Conservation (phyloP, 345 rosid species). For the thale cress (Arabidopsis thaliana) region DNA sequence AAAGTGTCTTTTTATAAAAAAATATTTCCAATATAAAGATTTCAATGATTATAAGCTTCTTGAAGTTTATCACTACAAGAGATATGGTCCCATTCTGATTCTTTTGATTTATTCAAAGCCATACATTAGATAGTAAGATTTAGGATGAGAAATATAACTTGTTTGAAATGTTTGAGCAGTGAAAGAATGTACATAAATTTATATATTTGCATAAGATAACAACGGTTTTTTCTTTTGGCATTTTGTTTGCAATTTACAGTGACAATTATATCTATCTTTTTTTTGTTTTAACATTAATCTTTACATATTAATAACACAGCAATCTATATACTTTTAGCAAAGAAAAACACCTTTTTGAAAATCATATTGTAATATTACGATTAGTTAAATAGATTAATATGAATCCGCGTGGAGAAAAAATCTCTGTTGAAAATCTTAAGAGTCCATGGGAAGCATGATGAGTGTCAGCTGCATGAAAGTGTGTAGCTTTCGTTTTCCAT, state of each 20-base stretch:
- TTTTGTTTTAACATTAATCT: not conserved
- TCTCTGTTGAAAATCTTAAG: slow-evolving; percentile 39
- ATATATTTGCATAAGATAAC: not conserved
- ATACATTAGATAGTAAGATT: slow-evolving; percentile 34
- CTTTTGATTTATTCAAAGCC: slow-evolving; percentile 29
- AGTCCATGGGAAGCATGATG: slow-evolving; percentile 44
- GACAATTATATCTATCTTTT: not conserved
- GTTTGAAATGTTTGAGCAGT: slow-evolving; percentile 15
- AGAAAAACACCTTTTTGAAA: not conserved
- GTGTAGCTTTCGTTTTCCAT: slow-evolving; percentile 42
- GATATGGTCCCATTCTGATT: slow-evolving; percentile 43
- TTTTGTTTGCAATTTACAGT: not conserved
- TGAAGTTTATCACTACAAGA: slow-evolving; percentile 40
- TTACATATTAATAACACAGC: not conserved
- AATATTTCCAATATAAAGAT: slow-evolving; percentile 17
- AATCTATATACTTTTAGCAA: not conserved
- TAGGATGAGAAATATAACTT: slow-evolving; percentile 15
- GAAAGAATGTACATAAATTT: not conserved
- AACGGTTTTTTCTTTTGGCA: not conserved
- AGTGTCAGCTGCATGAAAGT: slow-evolving; percentile 46
- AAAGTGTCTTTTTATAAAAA: slow-evolving; percentile 20
- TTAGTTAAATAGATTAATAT: slow-evolving; percentile 26
- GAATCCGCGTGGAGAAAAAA: slow-evolving; percentile 39
- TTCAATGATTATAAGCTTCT: slow-evolving; percentile 41
- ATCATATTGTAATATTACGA: not conserved